phyloP scores from a whole-genome alignment of 2,329 filamentous ascomycete genomes.

The Penicillium paneum region DNA sequence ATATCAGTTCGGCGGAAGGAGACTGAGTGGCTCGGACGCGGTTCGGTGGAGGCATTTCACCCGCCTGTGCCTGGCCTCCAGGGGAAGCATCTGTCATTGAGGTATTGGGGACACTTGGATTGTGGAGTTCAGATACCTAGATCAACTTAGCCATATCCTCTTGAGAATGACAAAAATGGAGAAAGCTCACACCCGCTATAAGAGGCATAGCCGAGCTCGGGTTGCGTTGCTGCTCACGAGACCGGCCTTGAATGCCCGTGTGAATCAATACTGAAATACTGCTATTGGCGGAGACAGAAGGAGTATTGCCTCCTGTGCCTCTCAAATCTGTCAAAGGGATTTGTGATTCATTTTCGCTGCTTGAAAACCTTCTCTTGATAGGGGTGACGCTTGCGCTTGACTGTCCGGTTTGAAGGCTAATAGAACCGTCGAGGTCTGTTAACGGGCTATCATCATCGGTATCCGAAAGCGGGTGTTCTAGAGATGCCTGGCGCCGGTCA shows the following conservation, averaged over 20 bases:
- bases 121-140: slow-evolving; percentile 19
- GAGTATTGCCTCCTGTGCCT: neutral
- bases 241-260: neutral
- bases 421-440: neutral
- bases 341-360: neutral
- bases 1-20: slow-evolving; percentile 6
- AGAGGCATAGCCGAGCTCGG: slow-evolving; percentile 24
- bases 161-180: neutral
- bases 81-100: slow-evolving; percentile 17
- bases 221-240: neutral
- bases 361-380: neutral
- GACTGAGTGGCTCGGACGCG: neutral
- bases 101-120: slow-evolving; percentile 4
- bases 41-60: neutral
- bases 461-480: neutral
- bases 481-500: neutral
- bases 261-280: too few relatives aligned
- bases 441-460: neutral
- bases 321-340: neutral
- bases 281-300: too few relatives aligned
- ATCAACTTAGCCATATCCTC: neutral
- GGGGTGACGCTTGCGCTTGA: neutral
- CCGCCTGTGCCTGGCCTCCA: slow-evolving; percentile 3
- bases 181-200: slow-evolving; percentile 15
- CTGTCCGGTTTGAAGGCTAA: neutral